These are phyloP conservation scores for Alnus glutinosa DNA, from an alignment of 306 rosid genomes.

Conservation along the genomic window DNA sequence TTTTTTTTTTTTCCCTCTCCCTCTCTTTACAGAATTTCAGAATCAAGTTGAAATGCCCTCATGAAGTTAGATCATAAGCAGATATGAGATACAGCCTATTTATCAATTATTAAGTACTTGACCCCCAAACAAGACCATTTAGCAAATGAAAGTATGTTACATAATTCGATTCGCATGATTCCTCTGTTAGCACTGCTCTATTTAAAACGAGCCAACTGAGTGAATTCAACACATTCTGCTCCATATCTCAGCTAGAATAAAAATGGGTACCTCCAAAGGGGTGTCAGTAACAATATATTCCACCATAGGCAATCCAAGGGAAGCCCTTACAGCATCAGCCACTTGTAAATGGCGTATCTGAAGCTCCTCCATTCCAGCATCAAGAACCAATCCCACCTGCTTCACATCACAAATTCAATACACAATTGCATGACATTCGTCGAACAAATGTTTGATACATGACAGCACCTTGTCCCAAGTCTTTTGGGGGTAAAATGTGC, in stretches of 20 bases:
- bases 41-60: too few relatives aligned
- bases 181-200: not conserved
- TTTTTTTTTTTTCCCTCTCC: not conserved
- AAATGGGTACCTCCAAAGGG: constrained; percentile 59
- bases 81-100: not conserved
- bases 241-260: constrained; percentile 14
- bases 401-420: constrained; percentile 19
- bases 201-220: not conserved
- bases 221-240: constrained; percentile 17
- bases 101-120: not conserved
- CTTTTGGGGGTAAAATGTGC: too few relatives aligned
- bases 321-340: constrained; percentile 89
- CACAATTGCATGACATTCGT: not conserved
- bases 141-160: not conserved
- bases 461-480: not conserved
- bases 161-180: not conserved
- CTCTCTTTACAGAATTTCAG: not conserved
- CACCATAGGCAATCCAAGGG: constrained; percentile 84
- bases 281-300: constrained; percentile 78
- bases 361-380: constrained; percentile 81
- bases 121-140: not conserved
- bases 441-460: constrained; percentile 13
- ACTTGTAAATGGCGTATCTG: constrained; percentile 79
- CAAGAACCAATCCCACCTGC: constrained; percentile 88
- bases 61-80: too few relatives aligned